These are phyloP conservation scores for Periconia macrospinosa DNA, from an alignment of 2,329 filamentous ascomycete genomes.

Conservation along the genomic window DNA sequence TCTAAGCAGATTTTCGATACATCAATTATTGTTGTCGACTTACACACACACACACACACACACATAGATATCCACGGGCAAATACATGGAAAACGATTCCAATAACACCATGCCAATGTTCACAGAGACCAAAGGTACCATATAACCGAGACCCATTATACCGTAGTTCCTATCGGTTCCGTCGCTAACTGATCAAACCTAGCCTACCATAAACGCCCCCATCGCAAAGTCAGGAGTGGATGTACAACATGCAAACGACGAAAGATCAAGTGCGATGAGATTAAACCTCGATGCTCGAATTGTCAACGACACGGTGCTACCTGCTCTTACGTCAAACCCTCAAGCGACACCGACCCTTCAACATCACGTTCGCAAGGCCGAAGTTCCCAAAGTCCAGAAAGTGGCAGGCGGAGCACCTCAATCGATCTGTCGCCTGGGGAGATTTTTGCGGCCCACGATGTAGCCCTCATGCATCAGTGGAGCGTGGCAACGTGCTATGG, in stretches of 20 bases:
- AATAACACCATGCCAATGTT: too few species aligned
- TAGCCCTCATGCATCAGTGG: conserved; percentile 22
- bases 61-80: too few species aligned
- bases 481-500: conserved; percentile 15
- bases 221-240: conserved; percentile 17
- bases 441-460: conserved; percentile 12
- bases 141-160: not conserved
- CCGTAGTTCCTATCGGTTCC: too few species aligned
- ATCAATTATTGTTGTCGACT: too few species aligned
- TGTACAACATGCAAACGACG: conserved; percentile 15
- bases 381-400: not conserved
- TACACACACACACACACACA: too few species aligned
- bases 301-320: conserved; percentile 12
- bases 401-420: not conserved
- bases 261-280: conserved; percentile 22
- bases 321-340: not conserved
- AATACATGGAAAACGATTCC: too few species aligned
- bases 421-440: not conserved
- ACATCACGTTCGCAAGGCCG: not conserved
- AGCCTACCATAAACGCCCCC: conserved; percentile 18
- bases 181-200: not conserved
- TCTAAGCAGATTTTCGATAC: too few species aligned
- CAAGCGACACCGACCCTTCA: not conserved
- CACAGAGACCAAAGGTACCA: not conserved
- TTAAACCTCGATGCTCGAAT: conserved; percentile 19